A percentile compares a stretch with the other conserved stretches of the same genome.
Evolutionary conservation across 1,284 basidiomycete species (phyloP).

Genomic region (Malassezia vespertilionis): DNA sequence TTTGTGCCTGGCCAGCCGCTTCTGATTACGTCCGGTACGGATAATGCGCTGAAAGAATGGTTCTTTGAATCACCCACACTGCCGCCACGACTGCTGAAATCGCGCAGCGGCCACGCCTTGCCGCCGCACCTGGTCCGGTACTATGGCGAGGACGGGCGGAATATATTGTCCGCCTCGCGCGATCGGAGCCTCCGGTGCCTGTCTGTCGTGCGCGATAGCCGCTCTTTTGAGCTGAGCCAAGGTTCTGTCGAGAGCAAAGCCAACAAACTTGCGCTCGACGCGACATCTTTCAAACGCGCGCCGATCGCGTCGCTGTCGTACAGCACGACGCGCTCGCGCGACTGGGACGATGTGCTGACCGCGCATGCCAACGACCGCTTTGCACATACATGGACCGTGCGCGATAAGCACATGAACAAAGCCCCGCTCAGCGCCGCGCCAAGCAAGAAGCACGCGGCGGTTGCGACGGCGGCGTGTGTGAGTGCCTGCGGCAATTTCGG

Average conservation of each 20-base stretch:
- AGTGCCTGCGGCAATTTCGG: conserved; percentile 95
- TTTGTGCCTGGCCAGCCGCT: conserved; percentile 37
- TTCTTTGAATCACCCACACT: conserved; percentile 65
- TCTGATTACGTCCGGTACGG: conserved; percentile 32
- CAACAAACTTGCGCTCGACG: conserved; percentile 63
- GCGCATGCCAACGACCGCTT: conserved; percentile 59
- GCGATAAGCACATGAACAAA: conserved; percentile 35
- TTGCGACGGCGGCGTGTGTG: conserved; percentile 52
- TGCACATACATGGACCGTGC: conserved; percentile 34
- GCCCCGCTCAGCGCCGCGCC: conserved; percentile 20
- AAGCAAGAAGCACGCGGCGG: conserved; percentile 49
- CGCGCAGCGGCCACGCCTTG: conserved; percentile 77
- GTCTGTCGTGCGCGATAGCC: conserved; percentile 60
- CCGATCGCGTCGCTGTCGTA: conserved; percentile 66
- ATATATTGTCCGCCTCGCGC: conserved; percentile 55
- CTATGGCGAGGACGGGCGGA: conserved; percentile 92
- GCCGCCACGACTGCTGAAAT: conserved; percentile 70
- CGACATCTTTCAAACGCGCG: conserved; percentile 54
- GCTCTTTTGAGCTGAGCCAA: conserved; percentile 76
- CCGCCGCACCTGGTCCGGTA: conserved; percentile 86
- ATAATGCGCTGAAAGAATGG: conserved; percentile 62
- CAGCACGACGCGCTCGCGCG: conserved; percentile 70
- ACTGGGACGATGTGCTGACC: conserved; percentile 95
- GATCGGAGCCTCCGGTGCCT: conserved; percentile 82
- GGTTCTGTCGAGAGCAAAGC: conserved; percentile 69